These are phyloP conservation scores for Populus alba DNA, from an alignment of 345 rosid species.

Conservation along the genomic window DNA sequence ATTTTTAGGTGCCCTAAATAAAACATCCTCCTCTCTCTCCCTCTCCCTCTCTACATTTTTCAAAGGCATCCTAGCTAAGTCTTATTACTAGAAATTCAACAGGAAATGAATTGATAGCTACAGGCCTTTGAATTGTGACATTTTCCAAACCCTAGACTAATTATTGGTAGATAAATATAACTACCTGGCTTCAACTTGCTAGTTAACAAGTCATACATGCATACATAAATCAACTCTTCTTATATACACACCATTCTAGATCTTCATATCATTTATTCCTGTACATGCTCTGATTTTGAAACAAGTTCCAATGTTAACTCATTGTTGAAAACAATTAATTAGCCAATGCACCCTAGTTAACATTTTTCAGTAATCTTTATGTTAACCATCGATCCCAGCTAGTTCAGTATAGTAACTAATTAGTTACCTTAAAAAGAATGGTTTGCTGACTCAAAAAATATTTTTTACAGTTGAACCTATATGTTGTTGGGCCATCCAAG, in stretches of 20 bases:
- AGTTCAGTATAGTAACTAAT: too few species aligned
- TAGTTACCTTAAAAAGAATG: too few species aligned
- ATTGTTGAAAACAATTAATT: too few species aligned
- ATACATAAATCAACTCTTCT: too few species aligned
- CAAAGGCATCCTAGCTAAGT: slow-evolving; percentile 40
- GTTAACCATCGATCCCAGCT: too few species aligned
- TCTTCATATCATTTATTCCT: not conserved
- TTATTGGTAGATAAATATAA: slow-evolving; percentile 22
- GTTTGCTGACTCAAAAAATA: too few species aligned
- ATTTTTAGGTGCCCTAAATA: not conserved
- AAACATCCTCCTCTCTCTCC: not conserved
- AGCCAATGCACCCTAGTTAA: too few species aligned
- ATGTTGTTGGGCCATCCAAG: slow-evolving; percentile 4
- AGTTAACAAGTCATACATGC: not conserved
- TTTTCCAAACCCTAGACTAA: slow-evolving; percentile 47
- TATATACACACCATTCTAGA: not conserved
- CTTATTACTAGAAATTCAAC: slow-evolving; percentile 10
- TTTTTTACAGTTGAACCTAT: not conserved
- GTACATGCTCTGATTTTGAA: too few species aligned
- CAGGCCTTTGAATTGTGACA: slow-evolving; percentile 32
- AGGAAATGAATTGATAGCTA: slow-evolving; percentile 23
- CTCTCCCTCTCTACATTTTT: not conserved
- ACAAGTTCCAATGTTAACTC: too few species aligned
- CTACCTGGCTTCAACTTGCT: slow-evolving; percentile 33
- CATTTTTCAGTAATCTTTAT: too few species aligned